These are phyloP conservation scores for Cladosporium sp. DNA, from an alignment of 2,329 filamentous ascomycete species.

Conservation along the genomic window DNA sequence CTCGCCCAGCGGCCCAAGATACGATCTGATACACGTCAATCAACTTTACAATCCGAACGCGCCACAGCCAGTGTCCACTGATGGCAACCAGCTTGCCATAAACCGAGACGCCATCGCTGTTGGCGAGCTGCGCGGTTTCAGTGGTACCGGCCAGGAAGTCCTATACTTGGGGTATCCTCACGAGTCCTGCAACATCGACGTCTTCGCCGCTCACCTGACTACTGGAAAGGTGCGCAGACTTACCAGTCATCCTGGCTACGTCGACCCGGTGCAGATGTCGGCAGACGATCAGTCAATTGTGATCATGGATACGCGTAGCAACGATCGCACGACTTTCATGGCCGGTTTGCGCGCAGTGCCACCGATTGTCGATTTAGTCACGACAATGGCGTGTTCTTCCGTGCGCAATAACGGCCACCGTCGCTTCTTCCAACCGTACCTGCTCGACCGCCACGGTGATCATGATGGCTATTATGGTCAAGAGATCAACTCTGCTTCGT, in stretches of 20 bases:
- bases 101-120: neutral
- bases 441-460: neutral
- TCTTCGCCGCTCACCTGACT: conserved; percentile 44
- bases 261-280: neutral
- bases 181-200: conserved; percentile 49
- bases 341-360: conserved; percentile 45
- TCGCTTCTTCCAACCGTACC: neutral
- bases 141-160: conserved; percentile 43
- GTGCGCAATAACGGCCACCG: neutral
- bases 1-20: neutral
- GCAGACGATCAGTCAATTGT: conserved; percentile 46
- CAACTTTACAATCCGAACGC: neutral
- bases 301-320: conserved; percentile 47
- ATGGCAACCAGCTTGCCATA: neutral
- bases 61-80: neutral
- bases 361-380: conserved; percentile 25
- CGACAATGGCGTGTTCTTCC: neutral
- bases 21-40: neutral
- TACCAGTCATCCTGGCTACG: neutral
- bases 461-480: neutral
- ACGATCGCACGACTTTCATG: conserved; percentile 46
- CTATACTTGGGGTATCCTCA: conserved; percentile 43
- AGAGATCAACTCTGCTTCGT: neutral
- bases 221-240: neutral
- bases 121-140: conserved; percentile 48